phyloP scores from a whole-genome alignment of 495 filamentous ascomycete genomes.

The Amniculicola lignicola region DNA sequence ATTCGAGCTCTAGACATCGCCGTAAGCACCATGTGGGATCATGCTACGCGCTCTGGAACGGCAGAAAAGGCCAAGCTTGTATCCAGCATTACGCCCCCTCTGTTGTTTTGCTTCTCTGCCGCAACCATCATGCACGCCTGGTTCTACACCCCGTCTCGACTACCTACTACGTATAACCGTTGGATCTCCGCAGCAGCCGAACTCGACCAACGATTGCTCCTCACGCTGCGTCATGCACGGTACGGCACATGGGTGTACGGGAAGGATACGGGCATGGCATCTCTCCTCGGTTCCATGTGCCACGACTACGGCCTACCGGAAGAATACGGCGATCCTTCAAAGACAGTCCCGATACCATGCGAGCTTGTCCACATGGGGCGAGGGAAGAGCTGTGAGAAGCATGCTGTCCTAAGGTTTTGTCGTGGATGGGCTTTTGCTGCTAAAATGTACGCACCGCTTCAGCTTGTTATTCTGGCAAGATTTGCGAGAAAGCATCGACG shows the following conservation, averaged over 20 bases:
- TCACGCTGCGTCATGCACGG: conserved; percentile 66
- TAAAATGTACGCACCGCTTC: conserved; percentile 77
- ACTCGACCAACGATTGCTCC: conserved; percentile 74
- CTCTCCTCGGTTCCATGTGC: conserved; percentile 72
- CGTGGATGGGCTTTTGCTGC: conserved; percentile 72
- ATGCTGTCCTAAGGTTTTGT: conserved; percentile 68
- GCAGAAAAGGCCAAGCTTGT: conserved; percentile 35
- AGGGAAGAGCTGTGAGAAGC: conserved; percentile 72
- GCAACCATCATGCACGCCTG: conserved; percentile 90
- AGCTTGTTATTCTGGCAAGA: conserved; percentile 55
- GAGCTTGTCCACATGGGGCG: conserved; percentile 83
- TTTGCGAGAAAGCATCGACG: conserved; percentile 1
- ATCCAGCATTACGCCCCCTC: conserved; percentile 60
- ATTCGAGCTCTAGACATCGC: conserved; percentile 73
- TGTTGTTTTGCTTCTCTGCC: conserved; percentile 70
- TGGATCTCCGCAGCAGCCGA: conserved; percentile 80
- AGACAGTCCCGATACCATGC: conserved; percentile 75
- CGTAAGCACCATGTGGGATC: conserved; percentile 62
- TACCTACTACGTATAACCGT: conserved; percentile 75
- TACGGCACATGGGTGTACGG: conserved; percentile 56
- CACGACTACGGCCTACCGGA: conserved; percentile 65
- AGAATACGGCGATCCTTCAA: conserved; percentile 72
- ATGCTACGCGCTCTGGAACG: conserved; percentile 20
- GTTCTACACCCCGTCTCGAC: conserved; percentile 68
- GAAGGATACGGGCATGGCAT: conserved; percentile 69